A percentile compares a stretch with the other conserved stretches of the same genome.
phyloP scores from a whole-genome alignment of 1,139 yeast species.

The Yamadazyma blattariae region DNA sequence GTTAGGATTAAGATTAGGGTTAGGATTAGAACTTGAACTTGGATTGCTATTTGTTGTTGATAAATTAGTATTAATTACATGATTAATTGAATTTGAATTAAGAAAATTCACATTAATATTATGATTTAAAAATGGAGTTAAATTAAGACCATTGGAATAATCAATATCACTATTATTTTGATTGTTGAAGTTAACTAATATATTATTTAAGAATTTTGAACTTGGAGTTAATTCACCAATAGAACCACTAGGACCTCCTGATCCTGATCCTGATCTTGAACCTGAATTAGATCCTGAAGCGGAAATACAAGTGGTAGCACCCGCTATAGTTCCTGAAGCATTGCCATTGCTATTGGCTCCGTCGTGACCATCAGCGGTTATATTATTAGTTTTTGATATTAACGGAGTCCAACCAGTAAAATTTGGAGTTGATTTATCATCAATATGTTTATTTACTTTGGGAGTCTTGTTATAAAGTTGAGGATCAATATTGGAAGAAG shows the following conservation, averaged over 20 bases:
- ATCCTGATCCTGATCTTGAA: slow-evolving; percentile 5
- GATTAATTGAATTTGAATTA: slow-evolving; percentile 12
- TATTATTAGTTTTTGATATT: slow-evolving; percentile 36
- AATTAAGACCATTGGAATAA: slow-evolving; percentile 38
- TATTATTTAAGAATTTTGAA: slow-evolving; percentile 22
- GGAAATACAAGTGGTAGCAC: no score
- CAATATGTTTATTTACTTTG: slow-evolving; percentile 1
- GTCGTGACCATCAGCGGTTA: no score
- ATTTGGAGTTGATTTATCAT: slow-evolving; percentile 20
- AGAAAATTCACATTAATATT: slow-evolving; percentile 22
- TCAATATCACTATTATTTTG: slow-evolving; percentile 22
- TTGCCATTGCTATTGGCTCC: no score
- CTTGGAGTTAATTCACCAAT: slow-evolving; percentile 31
- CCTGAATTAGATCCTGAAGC: slow-evolving; percentile 12
- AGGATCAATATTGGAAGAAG: slow-evolving; percentile 17
- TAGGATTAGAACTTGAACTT: neutral
- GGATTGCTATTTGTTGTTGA: neutral
- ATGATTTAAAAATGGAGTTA: slow-evolving; percentile 46
- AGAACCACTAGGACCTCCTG: neutral
- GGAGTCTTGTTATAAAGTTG: slow-evolving; percentile 20
- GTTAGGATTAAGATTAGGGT: neutral
- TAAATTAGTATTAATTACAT: slow-evolving; percentile 6
- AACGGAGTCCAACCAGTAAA: slow-evolving; percentile 47
- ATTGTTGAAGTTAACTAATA: slow-evolving; percentile 13
- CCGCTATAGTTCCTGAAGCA: no score